Evolutionary conservation across 2,329 filamentous ascomycete genomes (phyloP), one percentile per base, ranked within the genome.

Genomic region (Camillea tinctor): DNA sequence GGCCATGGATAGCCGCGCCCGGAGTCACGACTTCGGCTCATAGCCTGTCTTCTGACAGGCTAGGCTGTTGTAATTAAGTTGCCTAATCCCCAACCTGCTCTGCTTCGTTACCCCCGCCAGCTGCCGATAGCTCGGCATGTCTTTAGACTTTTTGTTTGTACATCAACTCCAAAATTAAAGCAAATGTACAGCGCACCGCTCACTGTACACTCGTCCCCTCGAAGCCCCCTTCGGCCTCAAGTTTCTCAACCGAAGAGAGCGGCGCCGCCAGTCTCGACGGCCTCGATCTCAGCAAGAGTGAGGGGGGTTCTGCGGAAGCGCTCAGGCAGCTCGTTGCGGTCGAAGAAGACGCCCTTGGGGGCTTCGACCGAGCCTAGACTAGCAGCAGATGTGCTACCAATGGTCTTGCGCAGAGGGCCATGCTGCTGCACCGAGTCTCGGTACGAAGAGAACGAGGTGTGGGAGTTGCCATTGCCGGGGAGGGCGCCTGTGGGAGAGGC

Each of bases 261-360:
- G 36, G 94, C 95, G 59, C 95, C 95, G 58, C 93, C 95, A 58
- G 92, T 95, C 85, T 97, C 93, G 72, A 99, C 85, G 21, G 93
- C 93, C 76, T 98, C 95, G 62, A 99, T 99, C 84, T 99, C 95
- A 50, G 88, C 88, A 68, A 88, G 77, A 44, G 85, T 88, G 78
- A 93, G 90, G 13, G 87, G 84, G 54, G 85, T 80, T 66, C 92
- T 85, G 72, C 88, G 87, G 85, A 97, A 99, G 70, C 94, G 87
- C 64, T 81, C 75, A 19, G 95, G 94, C 22, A 99, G 87, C 79
- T 99, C 91, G 68, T 87, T 91, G 69, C 93, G 87, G 77, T 98
- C 95, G 74, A 97, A 97, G 77, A 84, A 92, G 75, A 92, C 80
- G 68, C 94, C 94, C 71, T 86, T 77, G 61, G 84, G 83, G 44